phyloP scores from a whole-genome alignment of 441 rosid species.

The Erodium chrysanthum region DNA sequence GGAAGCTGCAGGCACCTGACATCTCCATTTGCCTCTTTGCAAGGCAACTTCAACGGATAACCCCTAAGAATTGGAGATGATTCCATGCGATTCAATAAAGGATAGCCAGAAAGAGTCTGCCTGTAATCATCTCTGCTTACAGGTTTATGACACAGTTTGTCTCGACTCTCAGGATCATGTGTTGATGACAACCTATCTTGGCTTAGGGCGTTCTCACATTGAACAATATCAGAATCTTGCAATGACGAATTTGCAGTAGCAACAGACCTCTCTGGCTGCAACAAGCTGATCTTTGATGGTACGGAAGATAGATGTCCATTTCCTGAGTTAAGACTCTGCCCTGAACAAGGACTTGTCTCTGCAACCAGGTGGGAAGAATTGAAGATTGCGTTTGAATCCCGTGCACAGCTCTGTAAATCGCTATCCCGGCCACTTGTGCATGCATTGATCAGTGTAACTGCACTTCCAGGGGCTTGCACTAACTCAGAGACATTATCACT shows the following conservation, averaged over 20 bases:
- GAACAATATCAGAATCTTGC: constrained; percentile 25
- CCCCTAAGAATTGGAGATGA: constrained; percentile 35
- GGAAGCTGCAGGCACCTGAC: constrained; percentile 21
- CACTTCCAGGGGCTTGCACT: constrained; percentile 22
- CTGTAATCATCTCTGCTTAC: constrained; percentile 26
- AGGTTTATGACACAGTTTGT: constrained; percentile 21
- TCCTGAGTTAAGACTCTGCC: constrained; percentile 27
- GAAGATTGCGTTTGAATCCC: constrained; percentile 23
- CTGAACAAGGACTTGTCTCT: constrained; percentile 24
- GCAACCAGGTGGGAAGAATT: constrained; percentile 23
- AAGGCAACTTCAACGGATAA: constrained; percentile 33
- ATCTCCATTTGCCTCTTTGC: constrained; percentile 33
- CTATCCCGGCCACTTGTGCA: constrained; percentile 20
- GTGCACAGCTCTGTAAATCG: constrained; percentile 19
- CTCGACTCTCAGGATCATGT: constrained; percentile 24
- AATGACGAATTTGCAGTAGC: constrained; percentile 20
- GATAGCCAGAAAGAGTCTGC: constrained; percentile 26
- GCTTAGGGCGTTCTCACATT: constrained; percentile 21
- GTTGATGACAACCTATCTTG: constrained; percentile 34
- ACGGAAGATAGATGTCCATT: constrained; percentile 31
- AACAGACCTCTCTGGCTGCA: constrained; percentile 25
- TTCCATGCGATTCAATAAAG: constrained; percentile 25
- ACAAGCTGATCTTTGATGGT: constrained; percentile 24
- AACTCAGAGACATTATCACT: constrained; percentile 21
- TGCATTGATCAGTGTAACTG: constrained; percentile 21